Conservation (phyloP, 176 grass and related monocot genomes). For the Secale cereale region DNA sequence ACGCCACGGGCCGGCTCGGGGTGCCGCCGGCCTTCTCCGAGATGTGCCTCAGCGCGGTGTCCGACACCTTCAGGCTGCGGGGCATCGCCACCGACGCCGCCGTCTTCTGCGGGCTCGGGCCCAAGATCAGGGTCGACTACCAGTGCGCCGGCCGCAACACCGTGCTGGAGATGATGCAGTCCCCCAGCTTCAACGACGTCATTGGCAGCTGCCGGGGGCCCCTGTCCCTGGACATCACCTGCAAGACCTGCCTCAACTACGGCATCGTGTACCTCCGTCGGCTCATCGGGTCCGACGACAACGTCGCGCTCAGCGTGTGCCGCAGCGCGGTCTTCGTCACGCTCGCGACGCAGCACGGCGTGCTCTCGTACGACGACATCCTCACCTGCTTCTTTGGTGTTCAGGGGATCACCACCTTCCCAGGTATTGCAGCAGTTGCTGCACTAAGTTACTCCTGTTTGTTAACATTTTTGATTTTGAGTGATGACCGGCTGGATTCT, state of each 20-base stretch:
- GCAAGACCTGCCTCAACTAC: constrained; percentile 94
- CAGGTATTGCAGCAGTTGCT: constrained; percentile 40
- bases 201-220: constrained; percentile 79
- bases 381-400: constrained; percentile 95
- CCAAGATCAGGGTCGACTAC: constrained; percentile 89
- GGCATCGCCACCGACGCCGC: constrained; percentile 57
- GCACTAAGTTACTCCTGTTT: constrained; percentile 4
- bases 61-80: constrained; percentile 59
- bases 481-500: background rate
- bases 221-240: constrained; percentile 72
- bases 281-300: constrained; percentile 74
- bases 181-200: constrained; percentile 76
- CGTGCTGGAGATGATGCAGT: constrained; percentile 96
- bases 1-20: constrained; percentile 74
- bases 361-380: constrained; percentile 59
- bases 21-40: constrained; percentile 82
- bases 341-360: constrained; percentile 64
- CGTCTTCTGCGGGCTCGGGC: constrained; percentile 73
- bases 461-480: background rate
- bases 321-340: constrained; percentile 85
- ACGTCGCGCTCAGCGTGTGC: constrained; percentile 81
- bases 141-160: constrained; percentile 77
- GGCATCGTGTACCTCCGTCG: constrained; percentile 81
- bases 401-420: constrained; percentile 61
- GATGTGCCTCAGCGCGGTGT: constrained; percentile 64